Conservation (phyloP, 495 filamentous ascomycete genomes). For the Trichocladium uniseriatum region DNA sequence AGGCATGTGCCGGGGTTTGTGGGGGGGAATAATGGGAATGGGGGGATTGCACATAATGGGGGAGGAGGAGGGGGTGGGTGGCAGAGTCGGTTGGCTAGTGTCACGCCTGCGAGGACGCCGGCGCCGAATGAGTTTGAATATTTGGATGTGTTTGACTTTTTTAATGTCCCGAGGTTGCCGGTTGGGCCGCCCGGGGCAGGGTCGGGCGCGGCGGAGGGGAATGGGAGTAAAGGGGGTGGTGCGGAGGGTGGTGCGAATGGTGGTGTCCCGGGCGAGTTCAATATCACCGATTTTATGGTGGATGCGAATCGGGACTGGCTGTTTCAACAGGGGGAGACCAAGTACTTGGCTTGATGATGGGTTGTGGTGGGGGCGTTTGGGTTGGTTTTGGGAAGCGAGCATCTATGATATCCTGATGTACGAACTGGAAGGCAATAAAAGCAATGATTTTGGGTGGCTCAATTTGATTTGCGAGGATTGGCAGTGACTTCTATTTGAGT, state of each 20-base stretch:
- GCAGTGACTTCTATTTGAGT: too few relatives aligned
- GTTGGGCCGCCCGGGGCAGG: slow-evolving; percentile 21
- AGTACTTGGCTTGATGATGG: slow-evolving; percentile 16
- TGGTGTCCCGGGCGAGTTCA: slow-evolving; percentile 41
- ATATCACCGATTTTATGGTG: slow-evolving; percentile 58
- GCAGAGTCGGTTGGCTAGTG: slow-evolving; percentile 32
- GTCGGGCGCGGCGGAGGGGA: not conserved
- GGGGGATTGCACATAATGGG: too few relatives aligned
- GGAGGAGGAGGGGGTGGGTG: slow-evolving; percentile 2
- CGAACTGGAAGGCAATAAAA: not conserved
- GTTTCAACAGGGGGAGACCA: slow-evolving; percentile 34
- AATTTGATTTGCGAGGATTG: too few relatives aligned
- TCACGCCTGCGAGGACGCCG: slow-evolving; percentile 48
- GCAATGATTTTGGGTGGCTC: too few relatives aligned
- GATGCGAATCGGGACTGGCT: slow-evolving; percentile 58
- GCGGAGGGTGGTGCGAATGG: not conserved
- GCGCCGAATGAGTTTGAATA: slow-evolving; percentile 77
- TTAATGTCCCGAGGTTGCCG: slow-evolving; percentile 74
- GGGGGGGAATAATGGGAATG: not conserved
- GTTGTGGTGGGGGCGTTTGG: not conserved
- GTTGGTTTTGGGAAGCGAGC: not conserved
- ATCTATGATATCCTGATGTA: slow-evolving; percentile 6
- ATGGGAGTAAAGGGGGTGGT: slow-evolving; percentile 1
- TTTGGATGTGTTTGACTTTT: slow-evolving; percentile 89
- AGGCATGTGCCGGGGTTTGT: slow-evolving; percentile 29